Conservation (phyloP, 2,329 filamentous ascomycete genomes). For the Aspergillus glaucus region DNA sequence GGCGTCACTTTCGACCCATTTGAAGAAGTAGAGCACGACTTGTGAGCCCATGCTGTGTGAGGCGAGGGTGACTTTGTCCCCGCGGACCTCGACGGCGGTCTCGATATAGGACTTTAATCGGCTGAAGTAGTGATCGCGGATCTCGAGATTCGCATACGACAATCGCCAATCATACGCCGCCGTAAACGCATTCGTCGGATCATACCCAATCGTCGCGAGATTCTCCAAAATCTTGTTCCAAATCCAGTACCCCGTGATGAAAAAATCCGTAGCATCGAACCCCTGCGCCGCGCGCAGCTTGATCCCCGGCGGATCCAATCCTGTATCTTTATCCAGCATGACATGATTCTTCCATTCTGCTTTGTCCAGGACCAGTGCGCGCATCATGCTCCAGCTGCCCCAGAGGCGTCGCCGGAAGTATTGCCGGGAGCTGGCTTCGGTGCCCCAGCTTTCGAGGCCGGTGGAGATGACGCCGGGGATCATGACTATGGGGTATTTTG, state of each 20-base stretch:
- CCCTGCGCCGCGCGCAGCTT: constrained; percentile 91
- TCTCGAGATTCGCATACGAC: constrained; percentile 82
- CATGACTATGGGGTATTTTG: constrained; percentile 89
- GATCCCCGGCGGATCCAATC: constrained; percentile 80
- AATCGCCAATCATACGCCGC: constrained; percentile 86
- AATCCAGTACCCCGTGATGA: constrained; percentile 84
- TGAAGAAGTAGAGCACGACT: constrained; percentile 75
- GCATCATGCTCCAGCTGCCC: constrained; percentile 99
- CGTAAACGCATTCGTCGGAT: constrained; percentile 67
- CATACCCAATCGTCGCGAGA: constrained; percentile 89
- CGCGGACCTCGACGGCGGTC: constrained; percentile 64
- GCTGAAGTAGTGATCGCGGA: constrained; percentile 88
- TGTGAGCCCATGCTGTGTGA: constrained; percentile 98
- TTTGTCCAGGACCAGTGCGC: constrained; percentile 86
- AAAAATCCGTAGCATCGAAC: constrained; percentile 94
- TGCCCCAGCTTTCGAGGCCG: constrained; percentile 94
- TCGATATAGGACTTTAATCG: constrained; percentile 87
- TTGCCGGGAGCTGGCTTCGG: constrained; percentile 70
- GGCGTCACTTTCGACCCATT: constrained; percentile 73
- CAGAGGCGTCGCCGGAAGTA: constrained; percentile 94
- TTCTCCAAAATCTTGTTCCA: constrained; percentile 99
- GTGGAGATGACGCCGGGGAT: constrained; percentile 96
- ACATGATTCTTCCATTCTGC: constrained; percentile 92
- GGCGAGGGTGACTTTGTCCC: constrained; percentile 74
- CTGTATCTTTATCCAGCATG: constrained; percentile 89